phyloP scores from a whole-genome alignment of 352 stramenopile genomes.

The Phytopythium mirpurense region DNA sequence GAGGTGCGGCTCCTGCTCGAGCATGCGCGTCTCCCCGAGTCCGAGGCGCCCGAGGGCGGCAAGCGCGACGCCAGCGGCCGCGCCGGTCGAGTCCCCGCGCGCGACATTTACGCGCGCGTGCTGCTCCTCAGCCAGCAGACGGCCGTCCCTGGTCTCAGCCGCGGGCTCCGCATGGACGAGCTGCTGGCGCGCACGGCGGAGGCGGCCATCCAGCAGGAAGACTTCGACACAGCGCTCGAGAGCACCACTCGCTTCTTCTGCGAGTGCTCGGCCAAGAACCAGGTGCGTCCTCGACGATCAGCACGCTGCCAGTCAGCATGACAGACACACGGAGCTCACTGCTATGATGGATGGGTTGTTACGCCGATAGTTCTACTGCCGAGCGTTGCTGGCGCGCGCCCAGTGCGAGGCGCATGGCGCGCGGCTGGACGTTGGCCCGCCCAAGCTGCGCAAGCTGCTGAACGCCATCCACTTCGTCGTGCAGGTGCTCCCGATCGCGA shows the following conservation, averaged over 20 bases:
- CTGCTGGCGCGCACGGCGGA: conserved; percentile 77
- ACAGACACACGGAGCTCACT: too few species aligned
- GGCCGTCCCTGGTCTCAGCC: conserved; percentile 17
- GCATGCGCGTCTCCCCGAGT: conserved; percentile 28
- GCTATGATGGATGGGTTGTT: too few species aligned
- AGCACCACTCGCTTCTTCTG: conserved; percentile 71
- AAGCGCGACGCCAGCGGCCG: conserved; percentile 5
- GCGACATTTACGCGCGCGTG: conserved; percentile 34
- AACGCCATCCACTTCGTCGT: conserved; percentile 77
- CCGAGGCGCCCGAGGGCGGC: conserved; percentile 10
- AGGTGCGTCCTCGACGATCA: conserved; percentile 30
- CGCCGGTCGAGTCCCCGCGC: conserved; percentile 18
- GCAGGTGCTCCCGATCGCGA: conserved; percentile 67
- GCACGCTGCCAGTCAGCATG: too few species aligned
- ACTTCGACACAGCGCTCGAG: conserved; percentile 52
- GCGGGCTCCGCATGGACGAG: conserved; percentile 49
- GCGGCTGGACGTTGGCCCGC: conserved; percentile 27
- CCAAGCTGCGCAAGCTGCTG: conserved; percentile 43
- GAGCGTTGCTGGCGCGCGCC: conserved; percentile 77
- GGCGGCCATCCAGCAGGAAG: conserved; percentile 48
- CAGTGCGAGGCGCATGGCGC: conserved; percentile 48
- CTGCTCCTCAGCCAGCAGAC: conserved; percentile 25
- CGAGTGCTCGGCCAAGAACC: conserved; percentile 58
- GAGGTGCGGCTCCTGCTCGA: conserved; percentile 49
- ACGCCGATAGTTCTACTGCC: conserved; percentile 79